Percentiles rank a stretch among this genome's conserved stretches.
phyloP scores from a whole-genome alignment of 2,329 filamentous ascomycete species.

The Acephala macrosclerotiorum region DNA sequence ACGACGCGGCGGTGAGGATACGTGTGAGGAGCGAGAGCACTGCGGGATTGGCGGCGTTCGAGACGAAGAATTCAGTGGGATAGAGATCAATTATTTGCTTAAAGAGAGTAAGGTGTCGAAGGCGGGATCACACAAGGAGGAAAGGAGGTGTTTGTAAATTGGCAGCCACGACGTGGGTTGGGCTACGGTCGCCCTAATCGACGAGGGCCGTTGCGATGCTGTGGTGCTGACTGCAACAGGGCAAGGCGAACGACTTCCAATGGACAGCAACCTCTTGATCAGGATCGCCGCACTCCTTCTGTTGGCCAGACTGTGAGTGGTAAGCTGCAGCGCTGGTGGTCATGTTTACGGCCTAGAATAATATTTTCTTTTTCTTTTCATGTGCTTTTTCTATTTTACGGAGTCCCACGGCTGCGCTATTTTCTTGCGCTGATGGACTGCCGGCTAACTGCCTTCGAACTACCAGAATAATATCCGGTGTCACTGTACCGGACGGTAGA shows the following conservation, averaged over 20 bases:
- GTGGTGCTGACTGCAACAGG: too few relatives aligned
- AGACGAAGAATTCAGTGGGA: background rate
- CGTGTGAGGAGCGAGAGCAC: background rate
- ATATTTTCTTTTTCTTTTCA: background rate
- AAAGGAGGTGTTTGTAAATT: background rate
- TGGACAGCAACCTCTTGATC: too few relatives aligned
- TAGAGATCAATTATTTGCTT: background rate
- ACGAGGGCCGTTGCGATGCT: background rate
- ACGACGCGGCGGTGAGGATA: background rate
- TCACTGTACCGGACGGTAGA: background rate
- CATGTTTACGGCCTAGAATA: background rate
- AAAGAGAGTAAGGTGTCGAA: slow-evolving; percentile 6
- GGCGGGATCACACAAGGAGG: background rate
- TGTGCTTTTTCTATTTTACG: slow-evolving; percentile 1
- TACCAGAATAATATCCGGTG: background rate
- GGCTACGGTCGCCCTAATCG: background rate
- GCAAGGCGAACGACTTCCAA: too few relatives aligned
- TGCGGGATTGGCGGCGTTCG: background rate
- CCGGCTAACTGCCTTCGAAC: background rate
- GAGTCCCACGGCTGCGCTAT: background rate
- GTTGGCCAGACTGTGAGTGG: background rate
- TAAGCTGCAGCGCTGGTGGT: background rate
- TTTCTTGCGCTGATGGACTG: background rate
- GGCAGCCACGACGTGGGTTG: background rate
- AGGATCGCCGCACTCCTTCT: too few relatives aligned